A percentile compares a stretch with the other conserved stretches of the same genome.
These are phyloP conservation scores for Ehretia macrophylla DNA, from an alignment of 257 asterid species.

Conservation along the genomic window DNA sequence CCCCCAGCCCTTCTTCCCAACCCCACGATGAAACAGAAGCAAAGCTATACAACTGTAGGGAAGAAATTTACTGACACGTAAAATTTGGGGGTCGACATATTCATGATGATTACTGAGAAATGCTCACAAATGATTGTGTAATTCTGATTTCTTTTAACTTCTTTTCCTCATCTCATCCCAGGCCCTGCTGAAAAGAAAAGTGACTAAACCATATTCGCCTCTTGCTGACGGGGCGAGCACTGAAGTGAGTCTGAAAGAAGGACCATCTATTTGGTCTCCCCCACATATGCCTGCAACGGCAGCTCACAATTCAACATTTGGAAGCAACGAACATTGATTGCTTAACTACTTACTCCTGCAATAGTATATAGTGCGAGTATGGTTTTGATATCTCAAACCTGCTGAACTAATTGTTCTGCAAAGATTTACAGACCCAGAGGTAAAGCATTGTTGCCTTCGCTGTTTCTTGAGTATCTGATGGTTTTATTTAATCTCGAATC, in stretches of 20 bases:
- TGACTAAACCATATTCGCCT: constrained; percentile 82
- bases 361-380: background rate
- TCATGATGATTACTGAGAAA: background rate
- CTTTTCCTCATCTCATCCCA: constrained; percentile 22
- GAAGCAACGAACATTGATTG: constrained; percentile 57
- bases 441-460: no score
- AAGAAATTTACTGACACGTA: no score
- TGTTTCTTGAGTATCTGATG: no score
- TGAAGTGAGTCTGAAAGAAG: constrained; percentile 40
- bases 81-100: no score
- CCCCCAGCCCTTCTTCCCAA: background rate
- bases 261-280: constrained; percentile 52
- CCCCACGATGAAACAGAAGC: background rate
- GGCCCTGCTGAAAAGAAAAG: constrained; percentile 69
- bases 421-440: no score
- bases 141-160: background rate
- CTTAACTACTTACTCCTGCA: background rate
- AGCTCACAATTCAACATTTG: constrained; percentile 62
- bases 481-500: no score
- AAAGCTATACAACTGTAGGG: no score
- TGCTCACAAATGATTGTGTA: background rate
- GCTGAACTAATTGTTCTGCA: no score
- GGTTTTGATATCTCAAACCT: background rate
- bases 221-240: constrained; percentile 32
- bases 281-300: constrained; percentile 67